These are phyloP conservation scores for Zymoseptoria passerinii DNA, from an alignment of 2,329 filamentous ascomycete genomes.

Conservation along the genomic window DNA sequence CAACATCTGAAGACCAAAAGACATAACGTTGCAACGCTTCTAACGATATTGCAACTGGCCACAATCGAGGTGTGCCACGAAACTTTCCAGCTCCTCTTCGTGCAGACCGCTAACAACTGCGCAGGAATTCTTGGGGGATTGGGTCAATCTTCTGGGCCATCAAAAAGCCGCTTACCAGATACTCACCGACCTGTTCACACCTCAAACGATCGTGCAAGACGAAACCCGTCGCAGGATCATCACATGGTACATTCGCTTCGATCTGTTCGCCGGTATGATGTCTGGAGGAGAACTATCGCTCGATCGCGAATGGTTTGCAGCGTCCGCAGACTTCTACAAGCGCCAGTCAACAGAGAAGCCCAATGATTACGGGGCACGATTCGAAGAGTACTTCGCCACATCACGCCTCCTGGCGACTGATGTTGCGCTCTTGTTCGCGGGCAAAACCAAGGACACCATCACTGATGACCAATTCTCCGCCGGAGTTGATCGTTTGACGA, in stretches of 20 bases:
- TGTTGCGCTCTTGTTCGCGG: constrained; percentile 68
- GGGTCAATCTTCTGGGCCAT: constrained; percentile 86
- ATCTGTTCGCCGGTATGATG: constrained; percentile 75
- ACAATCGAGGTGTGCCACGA: constrained; percentile 69
- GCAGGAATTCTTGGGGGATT: constrained; percentile 90
- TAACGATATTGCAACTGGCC: constrained; percentile 85
- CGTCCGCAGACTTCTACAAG: constrained; percentile 54
- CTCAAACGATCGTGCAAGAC: constrained; percentile 63
- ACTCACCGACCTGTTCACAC: constrained; percentile 67
- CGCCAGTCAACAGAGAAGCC: constrained; percentile 53
- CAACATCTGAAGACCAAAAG: constrained; percentile 62
- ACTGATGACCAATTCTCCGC: constrained; percentile 55
- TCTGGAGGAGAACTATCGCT: constrained; percentile 68
- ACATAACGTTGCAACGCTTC: constrained; percentile 63
- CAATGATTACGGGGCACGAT: constrained; percentile 54
- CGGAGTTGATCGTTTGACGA: constrained; percentile 43
- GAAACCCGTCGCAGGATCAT: constrained; percentile 65
- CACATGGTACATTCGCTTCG: constrained; percentile 85
- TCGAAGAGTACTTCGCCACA: constrained; percentile 53
- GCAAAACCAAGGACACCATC: constrained; percentile 56
- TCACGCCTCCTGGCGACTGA: constrained; percentile 70
- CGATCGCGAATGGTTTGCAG: constrained; percentile 68
- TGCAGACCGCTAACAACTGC: constrained; percentile 3
- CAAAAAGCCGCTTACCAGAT: constrained; percentile 83
- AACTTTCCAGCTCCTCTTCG: neutral